A percentile compares a stretch with the other conserved stretches of the same genome.
These are phyloP conservation scores for Marchantia polymorpha DNA, from an alignment of 225 moss, liverwort and hornwort genomes.

Conservation along the genomic window DNA sequence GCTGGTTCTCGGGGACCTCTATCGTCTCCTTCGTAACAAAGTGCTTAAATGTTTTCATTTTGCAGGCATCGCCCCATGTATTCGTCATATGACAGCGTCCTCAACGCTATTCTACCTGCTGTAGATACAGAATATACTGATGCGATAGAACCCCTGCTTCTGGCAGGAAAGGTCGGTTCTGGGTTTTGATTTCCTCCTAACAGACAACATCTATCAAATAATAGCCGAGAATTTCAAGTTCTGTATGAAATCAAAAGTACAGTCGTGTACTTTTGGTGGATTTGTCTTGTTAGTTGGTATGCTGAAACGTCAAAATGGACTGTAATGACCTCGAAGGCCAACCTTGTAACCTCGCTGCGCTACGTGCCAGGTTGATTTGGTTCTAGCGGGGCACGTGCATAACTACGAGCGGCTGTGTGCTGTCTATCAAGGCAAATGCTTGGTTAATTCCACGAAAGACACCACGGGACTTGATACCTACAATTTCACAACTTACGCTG, in stretches of 20 bases:
- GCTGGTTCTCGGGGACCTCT: background rate
- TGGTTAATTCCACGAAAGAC: conserved; percentile 32
- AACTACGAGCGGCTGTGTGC: conserved; percentile 50
- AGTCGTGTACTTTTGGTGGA: too few species aligned
- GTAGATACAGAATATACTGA: conserved; percentile 57
- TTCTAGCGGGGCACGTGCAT: conserved; percentile 47
- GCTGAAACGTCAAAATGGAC: background rate
- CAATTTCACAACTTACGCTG: conserved; percentile 34
- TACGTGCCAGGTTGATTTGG: conserved; percentile 36
- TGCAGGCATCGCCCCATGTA: conserved; percentile 92
- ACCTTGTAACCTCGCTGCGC: background rate
- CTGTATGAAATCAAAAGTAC: too few species aligned
- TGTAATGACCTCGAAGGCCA: background rate
- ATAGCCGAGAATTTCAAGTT: too few species aligned
- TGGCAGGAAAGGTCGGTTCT: conserved; percentile 27
- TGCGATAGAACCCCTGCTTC: conserved; percentile 38
- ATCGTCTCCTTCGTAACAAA: background rate
- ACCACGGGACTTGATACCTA: conserved; percentile 32
- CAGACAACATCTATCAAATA: too few species aligned
- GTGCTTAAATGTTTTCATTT: background rate
- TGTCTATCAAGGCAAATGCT: conserved; percentile 33
- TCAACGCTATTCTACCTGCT: conserved; percentile 35
- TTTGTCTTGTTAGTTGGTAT: too few species aligned
- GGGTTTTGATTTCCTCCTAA: too few species aligned
- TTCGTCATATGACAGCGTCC: conserved; percentile 43